A percentile compares a stretch with the other conserved stretches of the same genome.
These are phyloP conservation scores for Tetracladium setigerum DNA, from an alignment of 495 filamentous ascomycete species.

Conservation along the genomic window DNA sequence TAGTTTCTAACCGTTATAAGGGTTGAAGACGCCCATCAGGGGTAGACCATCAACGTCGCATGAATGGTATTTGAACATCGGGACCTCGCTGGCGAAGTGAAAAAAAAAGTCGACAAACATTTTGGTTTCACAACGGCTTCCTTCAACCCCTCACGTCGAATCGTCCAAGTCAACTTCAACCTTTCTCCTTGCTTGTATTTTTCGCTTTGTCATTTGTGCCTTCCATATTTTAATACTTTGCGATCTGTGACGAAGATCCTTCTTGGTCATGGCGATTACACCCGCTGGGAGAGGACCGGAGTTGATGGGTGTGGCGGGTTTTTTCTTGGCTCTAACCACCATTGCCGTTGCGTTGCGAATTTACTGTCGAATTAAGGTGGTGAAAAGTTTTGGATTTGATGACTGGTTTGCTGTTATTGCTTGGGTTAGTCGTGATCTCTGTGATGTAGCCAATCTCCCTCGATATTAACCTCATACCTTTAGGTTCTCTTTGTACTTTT, in stretches of 20 bases:
- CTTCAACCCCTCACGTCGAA: too few species aligned
- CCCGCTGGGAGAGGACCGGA: neutral
- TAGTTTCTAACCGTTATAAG: too few species aligned
- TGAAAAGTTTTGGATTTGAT: conserved; percentile 32
- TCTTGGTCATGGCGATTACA: neutral
- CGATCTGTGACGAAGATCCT: neutral
- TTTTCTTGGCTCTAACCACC: conserved; percentile 21
- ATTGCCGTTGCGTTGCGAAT: conserved; percentile 25
- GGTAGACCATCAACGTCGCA: too few species aligned
- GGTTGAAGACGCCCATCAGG: too few species aligned
- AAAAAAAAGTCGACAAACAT: too few species aligned
- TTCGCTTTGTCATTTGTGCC: too few species aligned
- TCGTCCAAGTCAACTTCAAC: too few species aligned
- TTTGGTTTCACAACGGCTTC: too few species aligned
- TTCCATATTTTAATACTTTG: too few species aligned
- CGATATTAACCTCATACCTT: neutral
- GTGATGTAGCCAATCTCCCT: neutral
- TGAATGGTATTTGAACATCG: too few species aligned
- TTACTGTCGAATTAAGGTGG: conserved; percentile 28
- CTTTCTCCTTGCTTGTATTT: too few species aligned
- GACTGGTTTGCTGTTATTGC: conserved; percentile 23
- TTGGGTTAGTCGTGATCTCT: neutral
- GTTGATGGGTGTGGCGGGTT: conserved; percentile 4
- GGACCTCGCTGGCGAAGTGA: too few species aligned
- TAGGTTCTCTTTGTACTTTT: conserved; percentile 2